Evolutionary conservation across 306 rosid genomes (phyloP).

Genomic region (Cicer arietinum): DNA sequence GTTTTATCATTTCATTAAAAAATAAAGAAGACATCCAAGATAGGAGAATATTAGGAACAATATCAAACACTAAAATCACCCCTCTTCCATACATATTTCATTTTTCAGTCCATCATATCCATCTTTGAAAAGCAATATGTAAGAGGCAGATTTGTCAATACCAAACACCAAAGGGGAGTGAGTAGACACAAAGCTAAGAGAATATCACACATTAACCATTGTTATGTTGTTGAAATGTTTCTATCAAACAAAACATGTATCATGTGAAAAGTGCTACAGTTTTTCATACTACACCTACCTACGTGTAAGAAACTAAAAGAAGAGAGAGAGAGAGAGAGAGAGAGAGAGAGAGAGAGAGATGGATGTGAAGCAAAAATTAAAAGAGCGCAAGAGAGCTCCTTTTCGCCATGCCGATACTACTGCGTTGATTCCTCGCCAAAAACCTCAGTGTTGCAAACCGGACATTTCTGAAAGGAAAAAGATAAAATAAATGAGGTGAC

Average conservation of each 20-base stretch:
- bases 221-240: constrained; percentile 36
- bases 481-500: background rate
- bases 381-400: constrained; percentile 34
- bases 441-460: constrained; percentile 89
- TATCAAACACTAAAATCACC: background rate
- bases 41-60: background rate
- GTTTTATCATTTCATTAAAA: no score
- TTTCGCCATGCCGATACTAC: constrained; percentile 43
- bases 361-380: constrained; percentile 35
- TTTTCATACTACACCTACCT: constrained; percentile 51
- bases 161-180: constrained; percentile 9
- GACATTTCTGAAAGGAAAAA: constrained; percentile 73
- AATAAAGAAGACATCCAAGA: background rate
- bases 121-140: background rate
- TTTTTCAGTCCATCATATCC: constrained; percentile 30
- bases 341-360: constrained; percentile 20
- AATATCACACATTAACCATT: constrained; percentile 47
- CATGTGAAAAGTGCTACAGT: constrained; percentile 39
- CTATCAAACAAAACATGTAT: constrained; percentile 50
- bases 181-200: constrained; percentile 27
- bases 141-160: constrained; percentile 26
- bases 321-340: constrained; percentile 20
- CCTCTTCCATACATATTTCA: background rate
- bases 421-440: constrained; percentile 68
- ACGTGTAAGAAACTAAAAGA: constrained; percentile 41